These are phyloP conservation scores for Rhodotorula mucilaginosa DNA, from an alignment of 1,284 basidiomycete species.

Conservation along the genomic window DNA sequence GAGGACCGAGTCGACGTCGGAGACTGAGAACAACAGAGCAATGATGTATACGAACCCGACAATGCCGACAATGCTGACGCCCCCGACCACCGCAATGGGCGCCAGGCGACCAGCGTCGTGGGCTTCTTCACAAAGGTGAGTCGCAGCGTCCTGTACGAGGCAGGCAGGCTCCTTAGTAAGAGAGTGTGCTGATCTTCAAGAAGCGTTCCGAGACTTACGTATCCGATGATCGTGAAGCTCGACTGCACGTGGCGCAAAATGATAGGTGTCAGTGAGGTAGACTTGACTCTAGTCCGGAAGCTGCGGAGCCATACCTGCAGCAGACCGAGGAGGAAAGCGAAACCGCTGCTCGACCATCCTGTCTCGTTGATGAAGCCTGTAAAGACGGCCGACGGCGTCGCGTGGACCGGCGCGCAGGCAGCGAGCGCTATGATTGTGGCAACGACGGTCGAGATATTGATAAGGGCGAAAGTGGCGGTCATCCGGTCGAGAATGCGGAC, in stretches of 20 bases:
- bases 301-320: neutral
- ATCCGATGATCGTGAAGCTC: neutral
- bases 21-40: slow-evolving; percentile 20
- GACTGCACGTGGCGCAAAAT: neutral
- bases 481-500: slow-evolving; percentile 18
- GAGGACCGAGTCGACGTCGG: slow-evolving; percentile 5
- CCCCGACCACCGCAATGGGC: slow-evolving; percentile 22
- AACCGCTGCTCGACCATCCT: slow-evolving; percentile 14
- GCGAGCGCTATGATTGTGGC: slow-evolving; percentile 30
- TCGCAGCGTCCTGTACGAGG: slow-evolving; percentile 6
- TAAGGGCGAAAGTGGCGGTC: slow-evolving; percentile 15
- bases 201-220: neutral
- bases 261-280: no score
- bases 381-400: slow-evolving; percentile 22
- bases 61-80: slow-evolving; percentile 13
- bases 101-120: slow-evolving; percentile 21
- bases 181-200: no score
- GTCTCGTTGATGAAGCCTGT: slow-evolving; percentile 20
- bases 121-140: slow-evolving; percentile 27
- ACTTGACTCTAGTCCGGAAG: no score
- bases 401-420: slow-evolving; percentile 17
- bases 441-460: slow-evolving; percentile 16
- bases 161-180: neutral
- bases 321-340: slow-evolving; percentile 20
- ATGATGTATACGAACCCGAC: slow-evolving; percentile 24